A percentile compares a stretch with the other conserved stretches of the same genome.
phyloP scores from a whole-genome alignment of 805 yeast species.

The Wickerhamomyces hampshirensis region DNA sequence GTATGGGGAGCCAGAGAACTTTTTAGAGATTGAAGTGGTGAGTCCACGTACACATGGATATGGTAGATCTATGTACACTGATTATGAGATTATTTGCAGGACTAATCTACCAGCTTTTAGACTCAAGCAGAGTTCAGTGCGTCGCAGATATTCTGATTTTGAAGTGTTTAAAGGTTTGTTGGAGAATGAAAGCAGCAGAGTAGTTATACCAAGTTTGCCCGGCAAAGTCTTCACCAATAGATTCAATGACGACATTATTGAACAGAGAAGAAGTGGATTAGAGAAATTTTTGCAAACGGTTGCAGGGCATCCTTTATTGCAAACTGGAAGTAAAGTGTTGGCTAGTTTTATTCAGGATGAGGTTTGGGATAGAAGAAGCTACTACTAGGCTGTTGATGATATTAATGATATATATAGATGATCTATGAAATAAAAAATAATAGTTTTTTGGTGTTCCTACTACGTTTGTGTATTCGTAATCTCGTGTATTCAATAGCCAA shows the following conservation, averaged over 20 bases:
- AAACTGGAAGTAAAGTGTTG: slow-evolving; percentile 76
- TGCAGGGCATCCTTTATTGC: slow-evolving; percentile 90
- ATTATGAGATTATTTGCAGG: slow-evolving; percentile 84
- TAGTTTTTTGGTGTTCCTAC: too few relatives aligned
- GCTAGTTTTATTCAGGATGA: slow-evolving; percentile 87
- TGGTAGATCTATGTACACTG: slow-evolving; percentile 72
- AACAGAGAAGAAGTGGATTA: slow-evolving; percentile 75
- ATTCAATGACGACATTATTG: slow-evolving; percentile 79
- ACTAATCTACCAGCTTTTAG: slow-evolving; percentile 90
- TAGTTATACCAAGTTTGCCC: slow-evolving; percentile 82
- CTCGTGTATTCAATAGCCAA: too few relatives aligned
- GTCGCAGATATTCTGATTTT: slow-evolving; percentile 88
- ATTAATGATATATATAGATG: neutral
- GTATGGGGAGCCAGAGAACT: slow-evolving; percentile 93
- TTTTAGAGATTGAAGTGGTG: slow-evolving; percentile 81
- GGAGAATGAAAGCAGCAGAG: slow-evolving; percentile 72
- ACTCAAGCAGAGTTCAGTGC: slow-evolving; percentile 56
- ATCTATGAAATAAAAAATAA: too few relatives aligned
- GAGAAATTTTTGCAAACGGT: slow-evolving; percentile 75
- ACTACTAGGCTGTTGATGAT: slow-evolving; percentile 6
- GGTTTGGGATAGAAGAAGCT: slow-evolving; percentile 48
- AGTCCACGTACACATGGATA: slow-evolving; percentile 77
- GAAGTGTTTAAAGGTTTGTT: slow-evolving; percentile 72
- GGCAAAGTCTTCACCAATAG: slow-evolving; percentile 72
- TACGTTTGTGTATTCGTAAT: too few relatives aligned